Conservation (phyloP, 2,329 filamentous ascomycete species). For the Alternaria brassicicola region DNA sequence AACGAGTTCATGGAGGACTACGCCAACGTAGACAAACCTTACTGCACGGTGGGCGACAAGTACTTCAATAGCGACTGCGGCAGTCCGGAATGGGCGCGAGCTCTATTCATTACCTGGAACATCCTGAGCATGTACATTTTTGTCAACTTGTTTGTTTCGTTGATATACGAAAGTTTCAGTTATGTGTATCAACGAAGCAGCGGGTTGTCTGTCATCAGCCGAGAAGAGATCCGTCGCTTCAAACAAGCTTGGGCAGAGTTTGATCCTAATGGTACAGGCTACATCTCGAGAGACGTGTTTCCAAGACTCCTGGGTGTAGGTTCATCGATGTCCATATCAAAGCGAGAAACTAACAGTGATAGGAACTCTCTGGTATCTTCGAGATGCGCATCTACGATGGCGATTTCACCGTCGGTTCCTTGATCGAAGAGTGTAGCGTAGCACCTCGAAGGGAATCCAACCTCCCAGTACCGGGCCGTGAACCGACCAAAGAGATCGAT, state of each 20-base stretch:
- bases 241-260: slow-evolving; percentile 98
- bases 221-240: slow-evolving; percentile 94
- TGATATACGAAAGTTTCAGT: slow-evolving; percentile 99
- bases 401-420: slow-evolving; percentile 83
- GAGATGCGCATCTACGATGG: slow-evolving; percentile 96
- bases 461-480: slow-evolving; percentile 53
- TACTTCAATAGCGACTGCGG: slow-evolving; percentile 94
- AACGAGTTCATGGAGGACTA: slow-evolving; percentile 97
- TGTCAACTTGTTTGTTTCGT: slow-evolving; percentile 94
- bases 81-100: slow-evolving; percentile 84
- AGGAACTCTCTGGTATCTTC: slow-evolving; percentile 90
- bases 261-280: slow-evolving; percentile 89
- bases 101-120: slow-evolving; percentile 95
- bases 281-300: slow-evolving; percentile 87
- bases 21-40: slow-evolving; percentile 76
- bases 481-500: slow-evolving; percentile 63
- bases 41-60: slow-evolving; percentile 72
- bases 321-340: slow-evolving; percentile 7
- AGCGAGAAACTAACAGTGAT: slow-evolving; percentile 12
- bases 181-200: slow-evolving; percentile 98
- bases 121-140: slow-evolving; percentile 99
- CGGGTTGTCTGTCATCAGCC: slow-evolving; percentile 85
- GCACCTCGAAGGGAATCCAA: slow-evolving; percentile 59
- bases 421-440: slow-evolving; percentile 81
- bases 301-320: slow-evolving; percentile 80